These are phyloP conservation scores for Zhuliangozyma blackwelliae DNA, from an alignment of 1,139 yeast species.

Conservation along the genomic window DNA sequence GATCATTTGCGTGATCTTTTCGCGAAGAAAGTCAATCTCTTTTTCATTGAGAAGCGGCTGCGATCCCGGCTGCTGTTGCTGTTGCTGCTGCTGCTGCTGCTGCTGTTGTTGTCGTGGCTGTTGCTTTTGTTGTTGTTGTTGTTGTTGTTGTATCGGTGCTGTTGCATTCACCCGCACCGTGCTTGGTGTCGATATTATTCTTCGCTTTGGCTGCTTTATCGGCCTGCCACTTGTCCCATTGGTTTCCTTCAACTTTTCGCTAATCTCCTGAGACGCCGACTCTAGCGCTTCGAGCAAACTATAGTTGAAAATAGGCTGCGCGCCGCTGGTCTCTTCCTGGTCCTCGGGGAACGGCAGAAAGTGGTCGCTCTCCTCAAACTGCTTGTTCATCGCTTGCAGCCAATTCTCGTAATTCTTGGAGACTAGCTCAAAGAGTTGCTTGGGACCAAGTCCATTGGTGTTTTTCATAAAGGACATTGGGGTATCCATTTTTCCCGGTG, in stretches of 20 bases:
- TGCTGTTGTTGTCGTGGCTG: neutral
- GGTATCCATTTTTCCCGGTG: too few species aligned
- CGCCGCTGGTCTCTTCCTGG: slow-evolving; percentile 11
- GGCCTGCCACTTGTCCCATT: neutral
- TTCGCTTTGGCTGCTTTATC: slow-evolving; percentile 1
- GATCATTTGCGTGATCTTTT: slow-evolving; percentile 25
- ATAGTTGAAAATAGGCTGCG: slow-evolving; percentile 25
- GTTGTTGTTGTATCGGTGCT: neutral
- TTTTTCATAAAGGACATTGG: too few species aligned
- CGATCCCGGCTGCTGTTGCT: slow-evolving; percentile 3
- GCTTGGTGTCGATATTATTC: neutral
- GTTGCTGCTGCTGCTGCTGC: neutral
- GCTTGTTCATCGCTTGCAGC: slow-evolving; percentile 32
- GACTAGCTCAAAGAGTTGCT: slow-evolving; percentile 31
- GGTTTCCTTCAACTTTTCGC: slow-evolving; percentile 5
- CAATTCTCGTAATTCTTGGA: slow-evolving; percentile 37
- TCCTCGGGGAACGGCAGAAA: slow-evolving; percentile 31
- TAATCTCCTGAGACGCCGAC: slow-evolving; percentile 16
- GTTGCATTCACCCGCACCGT: too few species aligned
- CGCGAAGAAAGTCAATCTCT: slow-evolving; percentile 31
- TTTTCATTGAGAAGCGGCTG: slow-evolving; percentile 23
- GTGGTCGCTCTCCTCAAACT: slow-evolving; percentile 17
- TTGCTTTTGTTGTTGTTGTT: neutral
- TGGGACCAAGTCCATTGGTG: slow-evolving; percentile 10
- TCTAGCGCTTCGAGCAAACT: slow-evolving; percentile 32